These are phyloP conservation scores for Chrysosporium queenslandicum DNA, from an alignment of 2,329 filamentous ascomycete genomes.

Conservation along the genomic window DNA sequence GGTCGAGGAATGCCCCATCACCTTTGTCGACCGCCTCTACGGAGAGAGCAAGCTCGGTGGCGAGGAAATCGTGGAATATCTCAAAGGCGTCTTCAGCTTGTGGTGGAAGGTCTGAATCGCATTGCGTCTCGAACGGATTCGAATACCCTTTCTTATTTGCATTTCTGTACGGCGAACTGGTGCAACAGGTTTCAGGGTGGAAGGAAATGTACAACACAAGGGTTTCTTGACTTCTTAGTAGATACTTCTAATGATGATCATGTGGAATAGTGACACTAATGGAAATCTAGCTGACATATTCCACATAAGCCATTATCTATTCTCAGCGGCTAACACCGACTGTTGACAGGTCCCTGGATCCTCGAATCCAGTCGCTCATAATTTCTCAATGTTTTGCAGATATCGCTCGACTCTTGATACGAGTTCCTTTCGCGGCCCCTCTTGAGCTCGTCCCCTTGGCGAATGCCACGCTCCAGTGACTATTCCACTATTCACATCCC, in stretches of 20 bases:
- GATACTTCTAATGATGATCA: slow-evolving; percentile 10
- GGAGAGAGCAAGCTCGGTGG: slow-evolving; percentile 91
- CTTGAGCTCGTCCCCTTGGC: slow-evolving; percentile 41
- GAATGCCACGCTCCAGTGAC: slow-evolving; percentile 43
- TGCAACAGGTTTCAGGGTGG: slow-evolving; percentile 9
- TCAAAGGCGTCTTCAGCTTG: slow-evolving; percentile 68
- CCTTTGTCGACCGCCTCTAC: slow-evolving; percentile 89
- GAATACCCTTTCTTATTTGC: slow-evolving; percentile 13
- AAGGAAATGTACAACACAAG: slow-evolving; percentile 11
- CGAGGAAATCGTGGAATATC: slow-evolving; percentile 92
- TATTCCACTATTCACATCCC: slow-evolving; percentile 42
- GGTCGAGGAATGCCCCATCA: slow-evolving; percentile 91
- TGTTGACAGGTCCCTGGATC: neutral
- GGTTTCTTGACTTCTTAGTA: slow-evolving; percentile 11
- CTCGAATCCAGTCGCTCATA: neutral
- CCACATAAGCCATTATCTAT: neutral
- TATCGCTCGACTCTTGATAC: slow-evolving; percentile 29
- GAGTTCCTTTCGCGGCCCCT: slow-evolving; percentile 28
- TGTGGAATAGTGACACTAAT: slow-evolving; percentile 9
- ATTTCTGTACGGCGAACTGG: slow-evolving; percentile 16
- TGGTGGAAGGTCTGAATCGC: slow-evolving; percentile 61
- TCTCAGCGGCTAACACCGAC: neutral
- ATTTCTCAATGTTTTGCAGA: slow-evolving; percentile 23
- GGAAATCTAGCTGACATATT: neutral
- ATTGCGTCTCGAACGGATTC: slow-evolving; percentile 3